Base-by-base conservation (phyloP, 2,329 filamentous ascomycete species). In the Tolypocladium paradoxum region DNA sequence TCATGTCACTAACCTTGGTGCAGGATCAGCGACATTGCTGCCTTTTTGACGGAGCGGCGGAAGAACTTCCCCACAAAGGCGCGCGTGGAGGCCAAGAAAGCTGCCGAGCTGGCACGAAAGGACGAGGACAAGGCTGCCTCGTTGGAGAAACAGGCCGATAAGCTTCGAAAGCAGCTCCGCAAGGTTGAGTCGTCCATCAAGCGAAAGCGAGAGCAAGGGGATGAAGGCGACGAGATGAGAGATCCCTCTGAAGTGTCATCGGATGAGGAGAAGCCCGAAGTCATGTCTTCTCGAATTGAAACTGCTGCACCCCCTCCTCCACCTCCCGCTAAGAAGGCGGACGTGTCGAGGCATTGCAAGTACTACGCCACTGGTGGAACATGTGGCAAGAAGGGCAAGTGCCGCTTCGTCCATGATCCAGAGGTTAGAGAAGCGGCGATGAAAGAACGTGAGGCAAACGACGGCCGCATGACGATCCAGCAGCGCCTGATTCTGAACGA, bases 11-110 rank as follows among this genome's bases (percentile, higher is more conserved):
- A 7, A n/a, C 20, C 12, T 40, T 48, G n/a, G 36, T 34, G 33
- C 52, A 82, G 78, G 54, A 73, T 80, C 18, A 80, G 81, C 54
- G 90, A 96, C 63, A 77, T 96, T 53, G 79, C 82, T 27, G 81
- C 82, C 7, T 97, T 90, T 83, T 82, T 95, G 57, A 83, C 83
- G 49, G 90, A 96, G 67, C 83, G 92, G 55, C 86, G 79, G 64
- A 85, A 82, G 58, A 84, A 85, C 50, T 97, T 82, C 65, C 92
- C 92, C 2, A 96, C 91, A 2, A 81, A 82, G 65, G 81, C 82
- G 55, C 83, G 88, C 53, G 73, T 83, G 56, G 77, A 82, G 56
- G 81, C 81, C 57, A 88, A 80, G 68, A 79, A 81, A 57, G 76
- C 76, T 60, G 72, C 70, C 54, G 69, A 71, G 61, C 63, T 70